A percentile compares a stretch with the other conserved stretches of the same genome.
Conservation (phyloP, 306 rosid species). For the Lathyrus tuberosus region DNA sequence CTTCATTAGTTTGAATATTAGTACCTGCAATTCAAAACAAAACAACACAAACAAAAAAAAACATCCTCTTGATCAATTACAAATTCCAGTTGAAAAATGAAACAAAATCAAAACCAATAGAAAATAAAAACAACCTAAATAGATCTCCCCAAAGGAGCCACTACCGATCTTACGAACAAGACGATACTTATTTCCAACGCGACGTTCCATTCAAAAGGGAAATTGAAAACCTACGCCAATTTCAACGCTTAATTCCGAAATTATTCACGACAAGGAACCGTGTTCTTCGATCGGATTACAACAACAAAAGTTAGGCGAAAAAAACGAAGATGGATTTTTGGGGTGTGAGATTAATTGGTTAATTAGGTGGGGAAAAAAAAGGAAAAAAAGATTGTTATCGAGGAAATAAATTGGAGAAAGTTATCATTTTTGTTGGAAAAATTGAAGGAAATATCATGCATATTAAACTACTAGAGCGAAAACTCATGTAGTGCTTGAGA, state of each 20-base stretch:
- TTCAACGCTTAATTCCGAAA: slow-evolving; percentile 36
- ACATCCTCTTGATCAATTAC: neutral
- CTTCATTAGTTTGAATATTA: slow-evolving; percentile 84
- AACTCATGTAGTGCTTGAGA: no score
- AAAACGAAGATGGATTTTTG: no score
- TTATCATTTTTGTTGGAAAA: no score
- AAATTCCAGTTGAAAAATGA: neutral
- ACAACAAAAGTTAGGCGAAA: no score
- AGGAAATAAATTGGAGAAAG: no score
- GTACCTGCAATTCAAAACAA: slow-evolving; percentile 62
- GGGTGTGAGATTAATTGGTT: no score
- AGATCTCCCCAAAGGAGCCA: slow-evolving; percentile 96
- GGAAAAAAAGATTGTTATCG: no score
- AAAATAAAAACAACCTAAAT: slow-evolving; percentile 65
- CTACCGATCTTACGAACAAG: slow-evolving; percentile 92
- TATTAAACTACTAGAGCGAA: no score
- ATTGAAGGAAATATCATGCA: no score
- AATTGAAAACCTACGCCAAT: slow-evolving; percentile 49
- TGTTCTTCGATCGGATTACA: slow-evolving; percentile 38
- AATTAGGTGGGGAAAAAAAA: no score
- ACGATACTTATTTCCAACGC: slow-evolving; percentile 87
- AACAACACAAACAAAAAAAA: neutral
- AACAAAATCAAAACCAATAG: neutral
- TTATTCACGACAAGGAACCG: slow-evolving; percentile 22
- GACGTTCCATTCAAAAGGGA: slow-evolving; percentile 73